A percentile compares a stretch with the other conserved stretches of the same genome.
Evolutionary conservation across 176 grass and related monocot genomes (phyloP).

Genomic region (Microstegium vimineum): DNA sequence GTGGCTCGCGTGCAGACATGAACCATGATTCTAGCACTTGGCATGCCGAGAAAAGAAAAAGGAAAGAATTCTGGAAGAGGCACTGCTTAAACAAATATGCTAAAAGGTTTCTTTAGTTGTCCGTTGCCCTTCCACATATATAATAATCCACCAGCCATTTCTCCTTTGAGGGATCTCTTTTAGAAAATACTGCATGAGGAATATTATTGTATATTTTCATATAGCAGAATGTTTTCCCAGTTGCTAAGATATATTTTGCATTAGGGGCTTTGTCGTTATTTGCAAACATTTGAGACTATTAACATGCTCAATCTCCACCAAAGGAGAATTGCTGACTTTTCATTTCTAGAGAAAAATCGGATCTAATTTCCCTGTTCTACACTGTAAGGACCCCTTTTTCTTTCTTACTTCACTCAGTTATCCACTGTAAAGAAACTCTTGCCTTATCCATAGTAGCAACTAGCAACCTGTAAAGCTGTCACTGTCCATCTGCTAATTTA

Average conservation of each 20-base stretch:
- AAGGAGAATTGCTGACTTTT: neutral
- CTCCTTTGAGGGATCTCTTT: neutral
- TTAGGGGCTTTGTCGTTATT: neutral
- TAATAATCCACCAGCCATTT: neutral
- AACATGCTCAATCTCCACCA: neutral
- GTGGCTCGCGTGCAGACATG: conserved; percentile 13
- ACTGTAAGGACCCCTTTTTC: neutral
- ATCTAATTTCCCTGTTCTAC: neutral
- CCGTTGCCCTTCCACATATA: neutral
- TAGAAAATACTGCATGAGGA: neutral
- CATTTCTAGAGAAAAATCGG: neutral
- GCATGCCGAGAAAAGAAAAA: conserved; percentile 13
- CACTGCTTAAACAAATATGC: conserved; percentile 8
- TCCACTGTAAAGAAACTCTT: neutral
- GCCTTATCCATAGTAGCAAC: conserved; percentile 13
- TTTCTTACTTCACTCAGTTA: neutral
- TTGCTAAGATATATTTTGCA: neutral
- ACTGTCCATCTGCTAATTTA: conserved; percentile 5
- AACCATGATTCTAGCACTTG: conserved; percentile 10
- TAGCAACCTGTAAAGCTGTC: conserved; percentile 17
- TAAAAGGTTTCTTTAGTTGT: neutral
- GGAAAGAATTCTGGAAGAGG: conserved; percentile 22
- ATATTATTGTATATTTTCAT: neutral
- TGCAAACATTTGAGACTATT: neutral
- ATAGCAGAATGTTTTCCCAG: neutral